Conservation (phyloP, 345 rosid genomes). For the Zanthoxylum bungeanum region DNA sequence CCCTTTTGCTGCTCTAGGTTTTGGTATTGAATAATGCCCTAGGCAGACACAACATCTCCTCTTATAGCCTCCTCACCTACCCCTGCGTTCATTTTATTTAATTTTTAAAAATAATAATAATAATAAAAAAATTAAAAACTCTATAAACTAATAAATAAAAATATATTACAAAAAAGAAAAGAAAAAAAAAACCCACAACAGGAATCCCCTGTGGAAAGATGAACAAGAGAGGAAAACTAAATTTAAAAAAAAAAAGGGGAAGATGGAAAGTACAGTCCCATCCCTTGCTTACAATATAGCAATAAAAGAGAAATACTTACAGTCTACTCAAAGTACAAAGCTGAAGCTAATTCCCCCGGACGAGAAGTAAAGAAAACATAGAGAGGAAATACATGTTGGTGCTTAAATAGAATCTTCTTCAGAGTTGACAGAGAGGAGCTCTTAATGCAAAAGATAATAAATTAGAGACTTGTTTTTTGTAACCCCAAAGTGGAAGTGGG, state of each 20-base stretch:
- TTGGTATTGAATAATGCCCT: conserved; percentile 27
- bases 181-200: conserved; percentile 35
- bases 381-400: conserved; percentile 37
- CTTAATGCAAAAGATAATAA: conserved; percentile 19
- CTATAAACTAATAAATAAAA: not conserved
- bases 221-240: conserved; percentile 42
- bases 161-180: conserved; percentile 7
- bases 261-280: conserved; percentile 31
- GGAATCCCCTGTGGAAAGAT: conserved; percentile 46
- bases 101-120: too few relatives aligned
- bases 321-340: conserved; percentile 37
- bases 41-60: conserved; percentile 44
- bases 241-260: conserved; percentile 20
- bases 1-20: conserved; percentile 41
- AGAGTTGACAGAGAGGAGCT: conserved; percentile 32
- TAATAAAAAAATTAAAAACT: conserved; percentile 26
- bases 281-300: conserved; percentile 33
- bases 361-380: conserved; percentile 32
- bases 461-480: conserved; percentile 12
- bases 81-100: conserved; percentile 21
- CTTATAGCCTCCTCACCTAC: conserved; percentile 62
- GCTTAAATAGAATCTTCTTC: conserved; percentile 43
- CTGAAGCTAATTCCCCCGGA: conserved; percentile 31
- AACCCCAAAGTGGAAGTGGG: conserved; percentile 1
- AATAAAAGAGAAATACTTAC: conserved; percentile 44